Evolutionary conservation across 176 grass and related monocot species (phyloP), one percentile per base, ranked within the genome.

Genomic region (Canna indica): DNA sequence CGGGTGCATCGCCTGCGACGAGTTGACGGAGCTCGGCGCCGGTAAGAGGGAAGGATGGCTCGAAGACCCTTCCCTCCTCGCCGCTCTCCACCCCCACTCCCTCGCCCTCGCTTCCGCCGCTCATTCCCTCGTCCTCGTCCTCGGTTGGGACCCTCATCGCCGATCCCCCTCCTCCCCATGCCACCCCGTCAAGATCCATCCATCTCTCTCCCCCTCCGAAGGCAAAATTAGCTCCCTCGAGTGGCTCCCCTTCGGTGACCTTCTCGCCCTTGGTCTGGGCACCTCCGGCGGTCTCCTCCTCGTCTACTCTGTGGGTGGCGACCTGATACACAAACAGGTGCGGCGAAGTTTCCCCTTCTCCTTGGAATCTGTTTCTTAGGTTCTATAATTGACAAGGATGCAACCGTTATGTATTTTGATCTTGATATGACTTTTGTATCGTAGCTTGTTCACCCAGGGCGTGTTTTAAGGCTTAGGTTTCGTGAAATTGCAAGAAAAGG

Each of bases 21-120:
- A 81, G 29, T 77, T 96, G 71, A 73, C 80, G 17, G 67, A 77
- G 36, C 74, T 80, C 18, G 88, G 88, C 17, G 72, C 86, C n/a
- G 88, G 84, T 11, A 81, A 91, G 79, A 77, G 81, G 72, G 88
- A 91, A 75, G 88, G 88, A 10, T 97, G 93, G 88, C 79, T 96
- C 36, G 79, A 89, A 62, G 93, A 97, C 45, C 68, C 83, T 30
- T 69, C 83, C 36, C 77, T 97, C 36, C 79, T 97, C 46, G 53
- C 77, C 16, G 67, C 93, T 36, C 84, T 96, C 73, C 81, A 76
- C 13, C 81, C 81, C 25, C 68, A 62, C 69, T 67, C 67, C 3
- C 76, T 79, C 32, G 75, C 75, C 64, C 83, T 96, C 64, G 88
- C 88, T 27, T 70, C 91, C 47, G 88, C 88, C 17, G 79, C 78